Evolutionary conservation across 768 basidiomycete genomes (phyloP), one percentile per base, ranked within the genome.

Genomic region (Lyophyllum atratum): DNA sequence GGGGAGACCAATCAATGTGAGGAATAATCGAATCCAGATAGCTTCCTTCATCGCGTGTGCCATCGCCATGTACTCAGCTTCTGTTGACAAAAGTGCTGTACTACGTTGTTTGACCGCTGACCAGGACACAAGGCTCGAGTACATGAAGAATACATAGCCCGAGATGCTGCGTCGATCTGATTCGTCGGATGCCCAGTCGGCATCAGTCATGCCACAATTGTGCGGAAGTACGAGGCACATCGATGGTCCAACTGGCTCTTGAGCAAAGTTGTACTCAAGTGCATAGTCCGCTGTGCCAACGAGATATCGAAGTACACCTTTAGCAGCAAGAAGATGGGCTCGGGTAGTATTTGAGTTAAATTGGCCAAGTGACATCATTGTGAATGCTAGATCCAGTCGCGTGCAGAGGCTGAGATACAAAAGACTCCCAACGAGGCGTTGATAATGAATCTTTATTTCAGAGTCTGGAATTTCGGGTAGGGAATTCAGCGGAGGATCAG

Each of bases 251-350:
- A 39, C 21, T 2, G 22, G 37, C 15, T 10, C 3, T n/a, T 49
- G 34, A 45, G 21, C 12, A 34, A 43, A 49, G 14, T 49, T 55
- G 39, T 64, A 73, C 14, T 61, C 60, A 0, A 74, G 52, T 0
- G 51, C 31, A 4, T 54, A 54, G 19, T 72, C 61, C 0, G 47
- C n/a, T 0, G 76, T 72, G 0, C 71, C 73, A 10, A 64, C 49
- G 0, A 79, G 66, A 46, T 79, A 77, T 0, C 64, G 59, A 8
- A 74, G 59, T 15, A 73, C 62, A 75, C 73, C n/a, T n/a, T n/a
- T n/a, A 2, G 69, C 68, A 0, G 73, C 74, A 0, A 67, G 48
- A 50, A 72, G 60, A 59, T 77, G 75, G 0, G 49, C 52, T 0
- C 37, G 52, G 0, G 66, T 61, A 0, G 74, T 76, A 21, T 64